These are phyloP conservation scores for Colletotrichum sp. DNA, from an alignment of 2,329 filamentous ascomycete genomes.

Conservation along the genomic window DNA sequence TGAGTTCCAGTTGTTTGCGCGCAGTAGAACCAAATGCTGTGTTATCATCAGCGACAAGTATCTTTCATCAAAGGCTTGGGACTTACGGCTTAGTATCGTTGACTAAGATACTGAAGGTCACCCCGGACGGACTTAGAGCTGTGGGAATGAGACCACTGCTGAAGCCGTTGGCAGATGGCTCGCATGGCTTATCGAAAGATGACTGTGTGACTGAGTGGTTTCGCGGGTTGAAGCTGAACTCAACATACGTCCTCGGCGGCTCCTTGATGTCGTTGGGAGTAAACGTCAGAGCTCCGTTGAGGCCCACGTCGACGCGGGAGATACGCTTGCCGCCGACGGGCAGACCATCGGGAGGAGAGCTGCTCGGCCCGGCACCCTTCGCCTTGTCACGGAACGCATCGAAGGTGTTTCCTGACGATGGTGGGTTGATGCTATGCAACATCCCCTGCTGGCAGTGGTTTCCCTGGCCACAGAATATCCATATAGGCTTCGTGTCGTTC, in stretches of 20 bases:
- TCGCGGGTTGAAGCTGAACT: slow-evolving; percentile 39
- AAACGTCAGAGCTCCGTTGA: slow-evolving; percentile 34
- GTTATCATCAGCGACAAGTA: accelerated
- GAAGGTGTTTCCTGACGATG: slow-evolving; percentile 36
- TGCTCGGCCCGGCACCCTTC: slow-evolving; percentile 31
- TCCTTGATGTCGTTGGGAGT: slow-evolving; percentile 38
- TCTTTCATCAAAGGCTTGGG: not conserved
- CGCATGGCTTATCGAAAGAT: slow-evolving; percentile 43
- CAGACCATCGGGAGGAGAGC: slow-evolving; percentile 30
- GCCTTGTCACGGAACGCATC: slow-evolving; percentile 35
- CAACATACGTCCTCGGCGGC: slow-evolving; percentile 34
- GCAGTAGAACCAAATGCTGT: slow-evolving; percentile 41
- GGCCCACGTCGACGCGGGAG: slow-evolving; percentile 36
- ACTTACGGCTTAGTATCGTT: slow-evolving; percentile 31
- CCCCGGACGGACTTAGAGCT: slow-evolving; percentile 30
- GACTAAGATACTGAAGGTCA: slow-evolving; percentile 35
- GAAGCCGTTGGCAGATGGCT: slow-evolving; percentile 41
- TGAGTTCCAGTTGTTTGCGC: slow-evolving; percentile 36
- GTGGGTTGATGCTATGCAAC: slow-evolving; percentile 43
- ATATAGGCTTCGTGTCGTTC: slow-evolving; percentile 50
- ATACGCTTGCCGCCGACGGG: slow-evolving; percentile 37
- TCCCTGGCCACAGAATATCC: slow-evolving; percentile 52
- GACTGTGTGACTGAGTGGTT: slow-evolving; percentile 45
- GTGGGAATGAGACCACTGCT: slow-evolving; percentile 43
- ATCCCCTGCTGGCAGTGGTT: slow-evolving; percentile 51